A percentile compares a stretch with the other conserved stretches of the same genome.
These are phyloP conservation scores for Hypoxylon rubiginosum DNA, from an alignment of 2,329 filamentous ascomycete genomes.

Conservation along the genomic window DNA sequence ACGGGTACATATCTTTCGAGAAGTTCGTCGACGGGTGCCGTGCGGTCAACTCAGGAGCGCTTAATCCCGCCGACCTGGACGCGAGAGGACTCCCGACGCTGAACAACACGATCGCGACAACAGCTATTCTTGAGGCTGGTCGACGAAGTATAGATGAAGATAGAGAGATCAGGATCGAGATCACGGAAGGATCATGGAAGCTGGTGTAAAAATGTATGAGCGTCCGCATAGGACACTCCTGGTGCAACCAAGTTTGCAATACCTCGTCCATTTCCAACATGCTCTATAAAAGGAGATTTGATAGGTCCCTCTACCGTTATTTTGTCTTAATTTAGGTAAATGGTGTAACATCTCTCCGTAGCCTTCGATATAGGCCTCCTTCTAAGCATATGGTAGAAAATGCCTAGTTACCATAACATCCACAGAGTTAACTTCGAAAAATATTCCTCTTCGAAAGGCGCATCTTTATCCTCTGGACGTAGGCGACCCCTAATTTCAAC, in stretches of 20 bases:
- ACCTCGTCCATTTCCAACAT: not conserved
- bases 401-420: slow-evolving; percentile 42
- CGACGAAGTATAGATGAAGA: slow-evolving; percentile 86
- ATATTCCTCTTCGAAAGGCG: slow-evolving; percentile 40
- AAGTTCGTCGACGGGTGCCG: slow-evolving; percentile 94
- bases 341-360: not conserved
- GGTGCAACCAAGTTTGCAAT: not conserved
- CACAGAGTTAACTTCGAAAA: slow-evolving; percentile 42
- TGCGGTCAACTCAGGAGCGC: slow-evolving; percentile 79
- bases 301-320: not conserved
- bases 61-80: slow-evolving; percentile 82
- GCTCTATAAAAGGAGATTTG: not conserved
- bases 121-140: slow-evolving; percentile 90
- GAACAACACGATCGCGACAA: slow-evolving; percentile 90
- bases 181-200: slow-evolving; percentile 73
- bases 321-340: not conserved
- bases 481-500: slow-evolving; percentile 28
- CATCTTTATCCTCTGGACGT: slow-evolving; percentile 34
- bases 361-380: not conserved
- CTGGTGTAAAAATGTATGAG: slow-evolving; percentile 16
- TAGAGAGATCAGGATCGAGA: slow-evolving; percentile 80
- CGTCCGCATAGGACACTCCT: not conserved
- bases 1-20: slow-evolving; percentile 94
- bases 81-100: slow-evolving; percentile 85
- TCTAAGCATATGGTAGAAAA: not conserved